Conservation (phyloP, 2,329 filamentous ascomycete genomes). For the Fusarium burgessii region DNA sequence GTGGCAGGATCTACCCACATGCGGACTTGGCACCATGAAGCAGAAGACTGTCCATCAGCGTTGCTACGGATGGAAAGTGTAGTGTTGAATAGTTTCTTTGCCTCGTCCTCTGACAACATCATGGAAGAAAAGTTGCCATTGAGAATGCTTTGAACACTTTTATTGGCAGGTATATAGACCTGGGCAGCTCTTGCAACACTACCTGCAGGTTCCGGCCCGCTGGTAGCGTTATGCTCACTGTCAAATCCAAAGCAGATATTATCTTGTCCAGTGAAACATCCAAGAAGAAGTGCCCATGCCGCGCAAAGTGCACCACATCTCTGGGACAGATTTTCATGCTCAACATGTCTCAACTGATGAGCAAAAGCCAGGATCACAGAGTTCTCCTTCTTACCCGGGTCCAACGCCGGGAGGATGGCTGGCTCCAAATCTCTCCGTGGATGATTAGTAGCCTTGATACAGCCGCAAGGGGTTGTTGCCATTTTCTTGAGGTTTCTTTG, state of each 20-base stretch:
- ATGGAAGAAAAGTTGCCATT: background rate
- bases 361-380: background rate
- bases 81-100: slow-evolving; percentile 58
- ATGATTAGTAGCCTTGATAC: slow-evolving; percentile 2
- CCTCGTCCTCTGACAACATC: background rate
- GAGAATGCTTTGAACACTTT: background rate
- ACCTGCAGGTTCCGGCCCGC: background rate
- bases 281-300: slow-evolving; percentile 36
- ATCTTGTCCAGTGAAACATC: slow-evolving; percentile 40
- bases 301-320: slow-evolving; percentile 20
- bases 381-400: slow-evolving; percentile 22
- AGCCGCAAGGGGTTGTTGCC: slow-evolving; percentile 17
- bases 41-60: slow-evolving; percentile 30
- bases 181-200: background rate
- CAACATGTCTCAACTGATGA: background rate
- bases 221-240: slow-evolving; percentile 15
- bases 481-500: slow-evolving; percentile 7
- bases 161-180: slow-evolving; percentile 13
- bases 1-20: slow-evolving; percentile 36
- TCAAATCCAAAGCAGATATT: slow-evolving; percentile 34
- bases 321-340: background rate
- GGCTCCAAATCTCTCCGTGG: slow-evolving; percentile 28
- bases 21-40: slow-evolving; percentile 34
- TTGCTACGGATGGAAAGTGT: slow-evolving; percentile 49
- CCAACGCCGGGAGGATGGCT: slow-evolving; percentile 39